A percentile compares a stretch with the other conserved stretches of the same genome.
phyloP scores from a whole-genome alignment of 805 yeast species.

The Yarrowia sp. region DNA sequence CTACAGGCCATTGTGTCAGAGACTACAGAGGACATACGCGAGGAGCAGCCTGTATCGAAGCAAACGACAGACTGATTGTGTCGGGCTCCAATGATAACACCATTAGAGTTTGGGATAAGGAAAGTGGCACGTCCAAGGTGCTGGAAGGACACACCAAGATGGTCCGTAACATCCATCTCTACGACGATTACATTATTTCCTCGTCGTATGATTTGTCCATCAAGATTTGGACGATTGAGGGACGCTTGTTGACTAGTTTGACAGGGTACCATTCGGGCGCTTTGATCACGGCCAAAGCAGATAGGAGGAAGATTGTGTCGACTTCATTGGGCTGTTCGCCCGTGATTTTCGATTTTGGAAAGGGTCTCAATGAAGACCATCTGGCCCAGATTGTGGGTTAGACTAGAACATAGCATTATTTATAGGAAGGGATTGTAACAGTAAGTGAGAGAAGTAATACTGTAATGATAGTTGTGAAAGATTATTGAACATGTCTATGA shows the following conservation, averaged over 20 bases:
- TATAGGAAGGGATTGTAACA: background rate
- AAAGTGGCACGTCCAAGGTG: constrained; percentile 66
- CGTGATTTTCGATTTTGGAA: constrained; percentile 39
- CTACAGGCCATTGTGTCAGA: constrained; percentile 63
- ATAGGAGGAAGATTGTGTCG: constrained; percentile 36
- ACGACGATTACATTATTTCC: constrained; percentile 36
- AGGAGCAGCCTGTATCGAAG: constrained; percentile 81
- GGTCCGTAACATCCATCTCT: constrained; percentile 53
- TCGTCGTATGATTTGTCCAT: constrained; percentile 42
- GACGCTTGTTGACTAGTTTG: constrained; percentile 34
- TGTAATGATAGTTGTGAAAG: too few relatives aligned
- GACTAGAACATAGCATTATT: background rate
- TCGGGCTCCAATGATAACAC: constrained; percentile 87
- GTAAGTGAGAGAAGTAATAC: too few relatives aligned
- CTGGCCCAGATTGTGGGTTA: constrained; percentile 23
- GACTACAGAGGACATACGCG: constrained; percentile 75
- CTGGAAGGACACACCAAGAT: constrained; percentile 82
- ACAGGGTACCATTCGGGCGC: constrained; percentile 39
- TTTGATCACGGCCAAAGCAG: constrained; percentile 39
- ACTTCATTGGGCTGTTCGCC: constrained; percentile 39
- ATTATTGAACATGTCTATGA: too few relatives aligned
- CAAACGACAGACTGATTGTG: constrained; percentile 65
- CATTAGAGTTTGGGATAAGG: constrained; percentile 82
- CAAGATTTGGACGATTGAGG: constrained; percentile 40
- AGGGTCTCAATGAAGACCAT: constrained; percentile 34